Base-by-base conservation (phyloP, 345 rosid species). In the Erodium maritimum region DNA sequence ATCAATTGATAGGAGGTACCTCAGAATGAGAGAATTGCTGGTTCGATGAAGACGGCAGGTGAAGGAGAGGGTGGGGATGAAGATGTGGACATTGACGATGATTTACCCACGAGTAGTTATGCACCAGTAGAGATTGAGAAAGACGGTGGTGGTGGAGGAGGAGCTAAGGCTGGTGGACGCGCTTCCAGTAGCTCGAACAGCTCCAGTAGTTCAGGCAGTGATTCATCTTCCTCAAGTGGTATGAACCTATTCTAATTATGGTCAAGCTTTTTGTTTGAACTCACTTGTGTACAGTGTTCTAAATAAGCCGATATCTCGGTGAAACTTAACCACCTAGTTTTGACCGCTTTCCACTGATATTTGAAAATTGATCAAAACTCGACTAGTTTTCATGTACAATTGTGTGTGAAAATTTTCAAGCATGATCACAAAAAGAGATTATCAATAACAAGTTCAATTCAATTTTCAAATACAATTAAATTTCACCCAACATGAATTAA, bases 31-130 rank as follows among this genome's bases (percentile, higher is more conserved):
- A 13, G 29, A 21, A 46, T 33, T 20, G 71, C 51, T 55, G 61
- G 52, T 24, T 61, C 37, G n/a, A 52, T 51, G 50, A 10, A 34
- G 5, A 52, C 16, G n/a, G n/a, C 2, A 61, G 56, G n/a, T 54
- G 64, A 59, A 21, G 68, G 63, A 21, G 73, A 70, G 17, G 71
- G 61, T 29, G 73, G 62, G 23, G 77, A 78, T 21, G 82, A 78
- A 57, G 79, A 78, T 54, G 82, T 78, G n/a, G 82, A 78, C 71
- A 78, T 78, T 19, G 82, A 77, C 14, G 82, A 78, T 42, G 82
- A 78, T 25, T 60, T 67, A 45, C 79, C 77, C 1, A 54, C 55
- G 58, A 65, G 72, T 17, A 59, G 65, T 21, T 78, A 66, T 25
- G 75, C 79, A 5, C 69, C 77, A 0, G 82, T 78, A 53, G 82